Evolutionary conservation across 2,329 filamentous ascomycete species (phyloP).

Genomic region (Aspergillus udagawae): DNA sequence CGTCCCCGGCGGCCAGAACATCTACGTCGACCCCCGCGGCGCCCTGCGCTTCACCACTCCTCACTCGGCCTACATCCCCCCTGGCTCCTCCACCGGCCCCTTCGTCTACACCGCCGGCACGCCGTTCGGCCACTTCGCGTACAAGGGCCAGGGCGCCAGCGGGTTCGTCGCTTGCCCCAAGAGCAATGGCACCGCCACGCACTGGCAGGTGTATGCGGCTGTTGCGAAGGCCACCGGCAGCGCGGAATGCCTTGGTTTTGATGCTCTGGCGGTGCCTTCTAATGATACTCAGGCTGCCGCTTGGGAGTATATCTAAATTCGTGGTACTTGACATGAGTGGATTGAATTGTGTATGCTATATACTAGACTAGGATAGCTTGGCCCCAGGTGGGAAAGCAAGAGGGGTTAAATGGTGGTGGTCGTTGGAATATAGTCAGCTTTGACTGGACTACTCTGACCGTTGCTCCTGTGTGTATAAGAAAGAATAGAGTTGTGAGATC

Average conservation of each 20-base stretch:
- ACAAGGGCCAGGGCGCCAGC: constrained; percentile 27
- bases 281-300: constrained; percentile 18
- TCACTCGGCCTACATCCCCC: constrained; percentile 51
- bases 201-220: constrained; percentile 21
- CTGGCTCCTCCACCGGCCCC: constrained; percentile 47
- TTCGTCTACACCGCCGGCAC: constrained; percentile 42
- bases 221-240: constrained; percentile 23
- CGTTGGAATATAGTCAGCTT: too few species aligned
- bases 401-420: too few species aligned
- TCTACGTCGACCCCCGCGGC: constrained; percentile 55
- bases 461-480: too few species aligned
- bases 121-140: constrained; percentile 25
- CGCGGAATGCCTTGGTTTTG: constrained; percentile 35
- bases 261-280: constrained; percentile 26
- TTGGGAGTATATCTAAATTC: constrained; percentile 39
- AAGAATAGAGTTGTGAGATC: too few species aligned
- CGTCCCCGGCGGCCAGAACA: constrained; percentile 59
- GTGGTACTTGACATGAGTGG: not conserved
- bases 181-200: constrained; percentile 26
- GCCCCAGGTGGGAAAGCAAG: too few species aligned
- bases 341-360: not conserved
- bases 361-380: not conserved
- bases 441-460: too few species aligned
- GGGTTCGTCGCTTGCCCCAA: constrained; percentile 44
- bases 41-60: constrained; percentile 54